phyloP scores from a whole-genome alignment of 768 basidiomycete species.

The Calvatia gigantea region DNA sequence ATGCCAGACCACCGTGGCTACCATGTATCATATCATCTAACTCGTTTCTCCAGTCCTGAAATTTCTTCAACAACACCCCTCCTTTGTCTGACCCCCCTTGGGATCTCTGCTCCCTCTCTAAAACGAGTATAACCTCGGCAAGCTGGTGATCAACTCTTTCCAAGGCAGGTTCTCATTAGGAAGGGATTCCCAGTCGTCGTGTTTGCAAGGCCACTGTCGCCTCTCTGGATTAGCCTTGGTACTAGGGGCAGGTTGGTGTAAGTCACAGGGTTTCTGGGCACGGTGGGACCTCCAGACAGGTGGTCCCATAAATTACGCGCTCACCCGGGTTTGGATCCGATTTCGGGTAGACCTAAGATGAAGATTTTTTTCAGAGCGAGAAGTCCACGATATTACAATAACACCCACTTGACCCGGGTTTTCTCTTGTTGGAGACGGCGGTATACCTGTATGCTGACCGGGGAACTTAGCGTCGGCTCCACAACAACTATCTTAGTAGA shows the following conservation, averaged over 20 bases:
- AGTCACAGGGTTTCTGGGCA: neutral
- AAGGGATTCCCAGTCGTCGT: slow-evolving; percentile 42
- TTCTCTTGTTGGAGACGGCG: slow-evolving; percentile 42
- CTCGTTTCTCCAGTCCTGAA: slow-evolving; percentile 40
- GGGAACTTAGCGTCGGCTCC: slow-evolving; percentile 38
- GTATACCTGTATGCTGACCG: slow-evolving; percentile 28
- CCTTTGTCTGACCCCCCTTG: slow-evolving; percentile 31
- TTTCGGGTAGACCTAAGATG: slow-evolving; percentile 42
- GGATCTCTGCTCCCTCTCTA: slow-evolving; percentile 39
- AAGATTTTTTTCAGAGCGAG: neutral
- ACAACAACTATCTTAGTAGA: neutral
- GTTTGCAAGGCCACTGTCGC: slow-evolving; percentile 21
- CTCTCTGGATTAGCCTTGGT: slow-evolving; percentile 16
- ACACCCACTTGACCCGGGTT: slow-evolving; percentile 41
- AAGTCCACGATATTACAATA: neutral
- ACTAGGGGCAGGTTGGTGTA: neutral
- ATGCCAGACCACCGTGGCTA: slow-evolving; percentile 10
- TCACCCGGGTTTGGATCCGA: slow-evolving; percentile 37
- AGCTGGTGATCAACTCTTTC: slow-evolving; percentile 42
- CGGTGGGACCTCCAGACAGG: no score
- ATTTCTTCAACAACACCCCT: slow-evolving; percentile 33
- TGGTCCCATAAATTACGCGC: no score
- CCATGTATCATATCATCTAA: slow-evolving; percentile 25
- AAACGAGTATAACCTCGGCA: slow-evolving; percentile 36
- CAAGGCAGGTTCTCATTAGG: slow-evolving; percentile 38